phyloP scores from a whole-genome alignment of 2,329 filamentous ascomycete species.

The Stagonosporopsis cucurbitacearum region DNA sequence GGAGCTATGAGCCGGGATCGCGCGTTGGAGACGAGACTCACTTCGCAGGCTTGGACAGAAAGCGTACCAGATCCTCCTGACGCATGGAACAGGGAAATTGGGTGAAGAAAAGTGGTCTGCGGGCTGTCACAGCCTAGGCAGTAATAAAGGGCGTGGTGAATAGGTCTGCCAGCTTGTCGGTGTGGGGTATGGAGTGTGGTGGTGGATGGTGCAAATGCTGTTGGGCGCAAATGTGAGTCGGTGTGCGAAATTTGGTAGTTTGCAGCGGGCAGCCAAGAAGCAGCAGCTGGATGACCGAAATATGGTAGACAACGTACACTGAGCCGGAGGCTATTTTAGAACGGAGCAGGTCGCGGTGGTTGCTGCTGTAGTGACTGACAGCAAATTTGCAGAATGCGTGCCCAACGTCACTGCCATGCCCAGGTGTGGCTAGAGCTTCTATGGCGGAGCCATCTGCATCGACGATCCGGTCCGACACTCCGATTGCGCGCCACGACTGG shows the following conservation, averaged over 20 bases:
- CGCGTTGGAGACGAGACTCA: constrained; percentile 56
- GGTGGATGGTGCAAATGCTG: constrained; percentile 23
- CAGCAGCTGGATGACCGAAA: background rate
- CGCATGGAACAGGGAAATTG: constrained; percentile 71
- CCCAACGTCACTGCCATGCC: constrained; percentile 17
- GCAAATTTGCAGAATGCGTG: constrained; percentile 14
- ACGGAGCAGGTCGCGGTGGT: background rate
- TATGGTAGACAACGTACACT: constrained; percentile 3
- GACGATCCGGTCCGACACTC: constrained; percentile 10
- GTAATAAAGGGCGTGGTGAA: constrained; percentile 22
- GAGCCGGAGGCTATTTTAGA: background rate
- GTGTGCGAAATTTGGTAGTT: constrained; percentile 6
- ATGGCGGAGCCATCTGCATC: constrained; percentile 8
- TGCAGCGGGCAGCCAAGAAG: constrained; percentile 9
- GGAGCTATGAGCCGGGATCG: background rate
- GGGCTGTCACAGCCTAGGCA: constrained; percentile 49
- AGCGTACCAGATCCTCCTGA: constrained; percentile 87
- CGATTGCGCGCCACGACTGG: background rate
- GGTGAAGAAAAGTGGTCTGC: constrained; percentile 37
- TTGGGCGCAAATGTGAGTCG: constrained; percentile 30
- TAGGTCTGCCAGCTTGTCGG: constrained; percentile 46
- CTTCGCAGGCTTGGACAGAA: constrained; percentile 95
- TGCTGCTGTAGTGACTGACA: constrained; percentile 3
- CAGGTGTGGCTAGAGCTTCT: constrained; percentile 13
- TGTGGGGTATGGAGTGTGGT: constrained; percentile 9